These are phyloP conservation scores for Halteria grandinella DNA, from an alignment of 73 alveolate species.

Conservation along the genomic window DNA sequence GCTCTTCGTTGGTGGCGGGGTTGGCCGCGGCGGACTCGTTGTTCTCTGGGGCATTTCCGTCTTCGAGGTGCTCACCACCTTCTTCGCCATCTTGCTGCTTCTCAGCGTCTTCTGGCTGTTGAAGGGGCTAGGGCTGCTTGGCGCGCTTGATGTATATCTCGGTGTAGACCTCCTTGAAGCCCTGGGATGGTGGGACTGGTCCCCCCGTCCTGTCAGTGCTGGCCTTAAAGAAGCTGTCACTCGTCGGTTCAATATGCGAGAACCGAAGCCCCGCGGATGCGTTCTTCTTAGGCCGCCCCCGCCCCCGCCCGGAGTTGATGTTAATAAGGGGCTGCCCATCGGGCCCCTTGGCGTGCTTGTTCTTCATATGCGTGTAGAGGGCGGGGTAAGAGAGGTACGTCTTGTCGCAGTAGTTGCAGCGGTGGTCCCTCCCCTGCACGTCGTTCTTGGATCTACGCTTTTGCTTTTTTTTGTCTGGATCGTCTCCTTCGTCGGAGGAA, in stretches of 20 bases:
- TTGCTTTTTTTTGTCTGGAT: constrained; percentile 22
- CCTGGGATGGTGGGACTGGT: constrained; percentile 59
- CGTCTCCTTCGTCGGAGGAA: neutral
- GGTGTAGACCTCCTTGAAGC: constrained; percentile 47
- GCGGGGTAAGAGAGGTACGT: constrained; percentile 96
- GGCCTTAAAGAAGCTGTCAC: constrained; percentile 46
- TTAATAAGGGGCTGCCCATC: constrained; percentile 48
- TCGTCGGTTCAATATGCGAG: constrained; percentile 52
- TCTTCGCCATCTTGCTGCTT: constrained; percentile 4
- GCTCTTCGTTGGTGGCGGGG: neutral
- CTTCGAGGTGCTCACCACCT: neutral
- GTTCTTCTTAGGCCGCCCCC: constrained; percentile 65
- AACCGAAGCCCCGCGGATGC: constrained; percentile 5
- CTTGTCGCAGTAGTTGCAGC: constrained; percentile 93
- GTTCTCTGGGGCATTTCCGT: neutral
- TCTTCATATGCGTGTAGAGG: constrained; percentile 93
- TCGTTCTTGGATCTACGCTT: constrained; percentile 79
- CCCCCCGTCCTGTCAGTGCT: constrained; percentile 64
- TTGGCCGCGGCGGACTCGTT: constrained; percentile 1
- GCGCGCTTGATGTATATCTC: constrained; percentile 41
- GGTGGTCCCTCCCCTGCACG: constrained; percentile 76
- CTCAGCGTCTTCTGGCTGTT: constrained; percentile 15
- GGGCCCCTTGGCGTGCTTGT: constrained; percentile 83
- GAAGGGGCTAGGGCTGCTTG: neutral
- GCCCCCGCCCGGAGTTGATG: constrained; percentile 50